Evolutionary conservation across 1,139 yeast genomes (phyloP).

Genomic region (Protomyces inundatus): DNA sequence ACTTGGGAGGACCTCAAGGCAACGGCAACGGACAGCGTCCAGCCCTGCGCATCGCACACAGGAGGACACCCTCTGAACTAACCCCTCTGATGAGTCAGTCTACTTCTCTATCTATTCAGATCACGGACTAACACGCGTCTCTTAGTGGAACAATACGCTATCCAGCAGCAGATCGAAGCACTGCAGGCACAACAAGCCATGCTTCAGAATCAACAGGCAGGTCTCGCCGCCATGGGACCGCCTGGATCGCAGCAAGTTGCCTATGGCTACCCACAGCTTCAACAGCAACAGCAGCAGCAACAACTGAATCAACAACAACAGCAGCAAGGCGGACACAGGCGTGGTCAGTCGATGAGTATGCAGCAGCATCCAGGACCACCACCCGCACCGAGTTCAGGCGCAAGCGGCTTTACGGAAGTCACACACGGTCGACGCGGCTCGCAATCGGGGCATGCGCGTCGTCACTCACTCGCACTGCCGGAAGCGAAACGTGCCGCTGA

Average conservation of each 20-base stretch:
- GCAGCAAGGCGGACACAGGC: constrained; percentile 28
- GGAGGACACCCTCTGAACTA: constrained; percentile 25
- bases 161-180: constrained; percentile 25
- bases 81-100: constrained; percentile 26
- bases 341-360: constrained; percentile 33
- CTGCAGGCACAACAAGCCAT: constrained; percentile 26
- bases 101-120: neutral
- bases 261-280: constrained; percentile 1
- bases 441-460: constrained; percentile 66
- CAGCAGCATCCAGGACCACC: constrained; percentile 7
- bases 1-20: constrained; percentile 5
- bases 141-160: constrained; percentile 25
- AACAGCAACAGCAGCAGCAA: neutral
- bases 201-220: constrained; percentile 25
- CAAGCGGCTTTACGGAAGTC: constrained; percentile 25
- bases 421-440: constrained; percentile 40
- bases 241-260: neutral
- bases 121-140: neutral
- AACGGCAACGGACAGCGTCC: constrained; percentile 13
- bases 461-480: constrained; percentile 85
- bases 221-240: constrained; percentile 14
- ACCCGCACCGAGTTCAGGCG: constrained; percentile 25
- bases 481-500: constrained; percentile 99
- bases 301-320: neutral
- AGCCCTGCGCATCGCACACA: constrained; percentile 22